phyloP scores from a whole-genome alignment of 495 filamentous ascomycete genomes.

The Talaromyces borbonicus region DNA sequence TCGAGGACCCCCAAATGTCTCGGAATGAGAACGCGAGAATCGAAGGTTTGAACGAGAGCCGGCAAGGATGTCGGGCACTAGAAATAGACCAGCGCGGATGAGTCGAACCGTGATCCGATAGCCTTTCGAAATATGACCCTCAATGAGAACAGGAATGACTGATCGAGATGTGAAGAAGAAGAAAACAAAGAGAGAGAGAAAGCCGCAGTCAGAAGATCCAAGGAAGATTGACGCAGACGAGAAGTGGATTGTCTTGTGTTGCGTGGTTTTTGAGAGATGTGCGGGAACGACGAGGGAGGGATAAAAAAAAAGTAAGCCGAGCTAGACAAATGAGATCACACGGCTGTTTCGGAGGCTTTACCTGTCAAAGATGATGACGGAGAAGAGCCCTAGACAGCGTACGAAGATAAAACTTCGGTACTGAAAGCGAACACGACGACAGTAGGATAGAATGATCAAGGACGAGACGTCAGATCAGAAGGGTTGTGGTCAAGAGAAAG shows the following conservation, averaged over 20 bases:
- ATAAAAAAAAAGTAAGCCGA: constrained; percentile 1
- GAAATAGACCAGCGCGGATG: not conserved
- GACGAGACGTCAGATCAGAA: constrained; percentile 15
- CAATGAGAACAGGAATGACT: no score
- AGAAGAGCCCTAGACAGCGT: not conserved
- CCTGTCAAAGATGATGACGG: not conserved
- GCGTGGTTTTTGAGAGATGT: not conserved
- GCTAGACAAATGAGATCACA: constrained; percentile 3
- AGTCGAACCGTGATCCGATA: no score
- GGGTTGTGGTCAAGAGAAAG: not conserved
- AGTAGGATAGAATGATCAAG: constrained; percentile 2
- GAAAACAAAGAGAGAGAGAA: no score
- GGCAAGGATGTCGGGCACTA: not conserved
- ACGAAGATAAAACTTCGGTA: not conserved
- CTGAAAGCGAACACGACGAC: not conserved
- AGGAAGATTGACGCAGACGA: no score
- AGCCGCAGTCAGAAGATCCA: no score
- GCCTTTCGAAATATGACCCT: no score
- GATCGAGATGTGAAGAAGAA: no score
- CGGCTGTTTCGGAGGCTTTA: constrained; percentile 1
- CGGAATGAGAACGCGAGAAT: not conserved
- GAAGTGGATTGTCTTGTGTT: no score
- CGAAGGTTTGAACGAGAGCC: not conserved
- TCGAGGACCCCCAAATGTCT: not conserved
- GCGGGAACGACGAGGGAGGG: constrained; percentile 3